phyloP scores from a whole-genome alignment of 768 basidiomycete species.

The Termitomyces sp. region DNA sequence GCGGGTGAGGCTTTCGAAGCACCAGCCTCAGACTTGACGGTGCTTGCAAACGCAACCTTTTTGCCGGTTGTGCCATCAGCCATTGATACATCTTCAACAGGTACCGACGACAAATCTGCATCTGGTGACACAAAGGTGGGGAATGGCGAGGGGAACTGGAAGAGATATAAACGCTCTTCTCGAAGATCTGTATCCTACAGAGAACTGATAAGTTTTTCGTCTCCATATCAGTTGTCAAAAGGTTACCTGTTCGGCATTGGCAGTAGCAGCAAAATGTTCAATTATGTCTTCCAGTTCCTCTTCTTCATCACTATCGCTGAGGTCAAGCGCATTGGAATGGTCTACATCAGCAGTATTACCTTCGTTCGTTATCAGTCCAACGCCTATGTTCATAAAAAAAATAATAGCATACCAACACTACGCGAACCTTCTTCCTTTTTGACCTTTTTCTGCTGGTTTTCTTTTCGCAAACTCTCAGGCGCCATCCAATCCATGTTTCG shows the following conservation, averaged over 20 bases:
- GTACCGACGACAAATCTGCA: conserved; percentile 23
- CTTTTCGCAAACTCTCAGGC: conserved; percentile 65
- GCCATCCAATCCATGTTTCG: conserved; percentile 86
- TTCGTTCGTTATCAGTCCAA: not conserved
- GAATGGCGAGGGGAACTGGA: conserved; percentile 88
- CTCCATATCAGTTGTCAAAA: not conserved
- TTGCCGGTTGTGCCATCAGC: conserved; percentile 30
- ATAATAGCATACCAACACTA: conserved; percentile 21
- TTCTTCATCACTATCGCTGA: conserved; percentile 75
- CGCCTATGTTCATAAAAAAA: not conserved
- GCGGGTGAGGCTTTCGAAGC: conserved; percentile 21
- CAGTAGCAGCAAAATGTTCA: conserved; percentile 55
- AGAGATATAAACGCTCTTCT: conserved; percentile 77
- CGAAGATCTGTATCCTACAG: conserved; percentile 39
- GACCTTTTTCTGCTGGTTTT: conserved; percentile 32
- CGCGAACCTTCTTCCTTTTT: conserved; percentile 43
- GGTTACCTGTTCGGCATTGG: conserved; percentile 37
- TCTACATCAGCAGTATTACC: conserved; percentile 35
- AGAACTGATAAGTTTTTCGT: not conserved
- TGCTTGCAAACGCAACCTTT: conserved; percentile 63
- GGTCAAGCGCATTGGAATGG: conserved; percentile 57
- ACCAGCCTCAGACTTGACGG: conserved; percentile 46
- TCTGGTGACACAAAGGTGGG: conserved; percentile 57
- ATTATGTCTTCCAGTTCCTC: conserved; percentile 77
- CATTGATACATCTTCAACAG: conserved; percentile 28